phyloP scores from a whole-genome alignment of 139 green algal genomes.

The Ostreobium quekettii region DNA sequence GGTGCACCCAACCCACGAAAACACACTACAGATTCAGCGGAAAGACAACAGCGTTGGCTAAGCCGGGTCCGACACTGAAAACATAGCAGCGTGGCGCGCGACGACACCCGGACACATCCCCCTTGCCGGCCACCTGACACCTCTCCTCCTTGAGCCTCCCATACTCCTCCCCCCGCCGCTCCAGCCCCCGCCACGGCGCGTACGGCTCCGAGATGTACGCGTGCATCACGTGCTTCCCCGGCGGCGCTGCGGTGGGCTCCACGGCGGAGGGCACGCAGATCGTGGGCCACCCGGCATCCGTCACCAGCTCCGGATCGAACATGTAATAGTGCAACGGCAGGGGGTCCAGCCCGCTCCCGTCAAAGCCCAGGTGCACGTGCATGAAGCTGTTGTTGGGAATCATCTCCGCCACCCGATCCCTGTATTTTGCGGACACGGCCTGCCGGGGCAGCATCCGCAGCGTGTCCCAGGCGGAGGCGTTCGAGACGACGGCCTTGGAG shows the following conservation, averaged over 20 bases:
- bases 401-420: conserved; percentile 9
- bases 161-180: conserved; percentile 37
- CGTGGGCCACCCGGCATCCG: conserved; percentile 32
- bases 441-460: conserved; percentile 44
- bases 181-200: conserved; percentile 37
- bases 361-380: conserved; percentile 85
- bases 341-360: conserved; percentile 50
- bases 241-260: conserved; percentile 25
- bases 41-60: too few relatives aligned
- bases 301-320: conserved; percentile 19
- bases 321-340: conserved; percentile 79
- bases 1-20: too few relatives aligned
- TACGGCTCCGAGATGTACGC: conserved; percentile 29
- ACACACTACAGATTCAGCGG: too few relatives aligned
- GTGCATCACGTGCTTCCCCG: conserved; percentile 33
- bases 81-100: too few relatives aligned
- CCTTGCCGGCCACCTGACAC: conserved; percentile 27
- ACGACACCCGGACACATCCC: too few relatives aligned
- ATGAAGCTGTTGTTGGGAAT: conserved; percentile 57
- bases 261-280: too few relatives aligned
- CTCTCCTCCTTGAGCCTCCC: conserved; percentile 42
- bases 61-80: too few relatives aligned
- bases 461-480: conserved; percentile 80
- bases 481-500: conserved; percentile 66
- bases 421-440: conserved; percentile 24